Evolutionary conservation across 1,139 yeast genomes (phyloP), one percentile per base, ranked within the genome.

Genomic region (Pichia sp.): DNA sequence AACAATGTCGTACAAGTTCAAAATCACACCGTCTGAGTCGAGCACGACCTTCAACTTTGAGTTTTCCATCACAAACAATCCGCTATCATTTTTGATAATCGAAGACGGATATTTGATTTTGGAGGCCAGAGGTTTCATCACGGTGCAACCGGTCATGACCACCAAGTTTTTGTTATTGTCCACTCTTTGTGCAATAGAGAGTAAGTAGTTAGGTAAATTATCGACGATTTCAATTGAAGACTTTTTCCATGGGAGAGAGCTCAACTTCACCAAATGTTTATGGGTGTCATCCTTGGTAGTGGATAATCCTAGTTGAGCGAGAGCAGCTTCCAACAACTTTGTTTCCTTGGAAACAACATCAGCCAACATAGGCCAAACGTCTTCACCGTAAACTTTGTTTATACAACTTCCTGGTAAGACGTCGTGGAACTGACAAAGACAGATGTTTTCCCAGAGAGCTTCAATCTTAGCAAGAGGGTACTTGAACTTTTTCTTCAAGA

Each of bases 381-480:
- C 98, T 59, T 90, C 90, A 57, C 81, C 81, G 70, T 93, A 93
- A 26, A 93, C 97, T 85, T 89, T 84, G 58, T 90, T 97, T 65
- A 93, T 93, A 71, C 96, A 89, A 30, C 96, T 86, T 2, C 99
- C 99, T 6, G 99, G 98, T 56, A 93, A 77, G 15, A 93, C 97
- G 73, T 93, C 98, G 69, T 93, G 99, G 74, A 93, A 93, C 69
- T 93, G 98, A 69, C 96, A 90, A 59, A 93, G 75, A 61, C 92
- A 82, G 42, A 92, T 81, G 68, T 88, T 85, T 70, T 90, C 95
- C 98, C 98, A 93, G 56, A 90, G 71, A 1, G 72, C 78, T 60
- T 84, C 84, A 53, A 93, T 78, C 57, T 84, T 79, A 52, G 78
- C 72, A 30, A 78, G 75, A 1, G 98, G 98, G 67, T 92, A 93